Evolutionary conservation across 352 stramenopile species (phyloP), one percentile per base, ranked within the genome.

Genomic region (Plasmopara viticola): DNA sequence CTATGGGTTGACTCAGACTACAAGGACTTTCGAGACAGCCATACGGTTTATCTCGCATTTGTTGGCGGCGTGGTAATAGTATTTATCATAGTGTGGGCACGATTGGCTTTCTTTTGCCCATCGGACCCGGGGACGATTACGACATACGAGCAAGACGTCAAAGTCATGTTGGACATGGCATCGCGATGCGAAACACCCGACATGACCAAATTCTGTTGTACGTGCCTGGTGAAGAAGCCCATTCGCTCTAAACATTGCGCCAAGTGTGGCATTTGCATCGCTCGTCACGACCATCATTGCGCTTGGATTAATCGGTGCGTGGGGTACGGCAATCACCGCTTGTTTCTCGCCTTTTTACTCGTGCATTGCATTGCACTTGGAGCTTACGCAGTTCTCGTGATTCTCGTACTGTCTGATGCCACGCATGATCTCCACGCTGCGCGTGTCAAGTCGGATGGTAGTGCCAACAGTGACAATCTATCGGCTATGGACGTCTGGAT

Each of bases 251-350:
- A 93, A 55, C 85, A 94, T 53, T 94, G 85, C 43, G 62, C 67
- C 6, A 68, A 83, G 40, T 92, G 77, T 54, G 77, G 79, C 18
- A 70, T 90, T 13, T 92, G 84, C 49, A 73, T 95, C 7, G 79
- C 75, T n/a, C 78, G 84, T 7, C 75, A 91, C 54, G 86, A 95
- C 50, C 86, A 95, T 50, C 82, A 95, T 61, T 95, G 86, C 45
- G 68, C 75, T 1, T 95, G 86, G 86, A 84, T 95, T 52, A 93
- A 95, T 46, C 74, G 69, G 0, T 91, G 82, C 40, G 78, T 95
- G 10, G 86, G 86, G 1, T 86, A 74, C 33, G 67, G 62, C 20
- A 95, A 95, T 57, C 84, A 95, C 53, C 73, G 81, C 0, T 56
- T 78, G 4, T 95, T 95, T 57, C 68, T 95, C 44, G 38, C 64